A percentile compares a stretch with the other conserved stretches of the same genome.
phyloP scores from a whole-genome alignment of 1,284 basidiomycete species.

The Phellopilus nigrolimitatus region DNA sequence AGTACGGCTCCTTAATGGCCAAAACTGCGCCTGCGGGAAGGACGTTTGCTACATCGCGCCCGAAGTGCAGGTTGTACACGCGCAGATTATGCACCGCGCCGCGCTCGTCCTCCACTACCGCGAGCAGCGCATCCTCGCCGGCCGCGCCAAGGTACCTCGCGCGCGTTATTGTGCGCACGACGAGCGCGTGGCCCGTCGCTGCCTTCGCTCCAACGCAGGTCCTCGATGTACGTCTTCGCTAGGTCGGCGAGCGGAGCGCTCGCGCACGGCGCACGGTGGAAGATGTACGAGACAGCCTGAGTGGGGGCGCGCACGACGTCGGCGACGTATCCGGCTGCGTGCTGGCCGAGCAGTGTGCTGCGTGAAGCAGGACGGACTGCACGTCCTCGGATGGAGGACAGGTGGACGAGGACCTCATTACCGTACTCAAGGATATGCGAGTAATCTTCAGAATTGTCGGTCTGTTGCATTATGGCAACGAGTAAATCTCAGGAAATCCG shows the following conservation, averaged over 20 bases:
- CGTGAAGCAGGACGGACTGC: conserved; percentile 11
- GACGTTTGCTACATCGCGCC: background rate
- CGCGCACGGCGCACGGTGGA: conserved; percentile 10
- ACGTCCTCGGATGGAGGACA: conserved; percentile 13
- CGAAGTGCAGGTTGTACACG: conserved; percentile 12
- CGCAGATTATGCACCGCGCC: conserved; percentile 13
- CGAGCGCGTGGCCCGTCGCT: conserved; percentile 4
- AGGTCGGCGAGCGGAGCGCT: background rate
- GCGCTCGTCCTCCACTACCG: conserved; percentile 16
- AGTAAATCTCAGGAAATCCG: no score
- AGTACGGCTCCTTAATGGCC: conserved; percentile 20
- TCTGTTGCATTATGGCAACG: conserved; percentile 5
- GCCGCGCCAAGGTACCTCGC: background rate
- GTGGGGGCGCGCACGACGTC: background rate
- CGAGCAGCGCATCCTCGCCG: conserved; percentile 10
- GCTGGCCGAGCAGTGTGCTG: conserved; percentile 5
- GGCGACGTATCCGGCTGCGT: conserved; percentile 11
- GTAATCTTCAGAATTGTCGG: conserved; percentile 10
- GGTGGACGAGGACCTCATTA: conserved; percentile 11
- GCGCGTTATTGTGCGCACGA: conserved; percentile 13
- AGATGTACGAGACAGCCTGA: conserved; percentile 13
- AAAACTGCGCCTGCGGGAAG: conserved; percentile 10
- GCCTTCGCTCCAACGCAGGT: conserved; percentile 17
- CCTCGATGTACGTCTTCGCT: conserved; percentile 8
- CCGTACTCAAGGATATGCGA: conserved; percentile 18